phyloP scores from a whole-genome alignment of 1,139 yeast genomes.

The Meyerozyma elateridarum region DNA sequence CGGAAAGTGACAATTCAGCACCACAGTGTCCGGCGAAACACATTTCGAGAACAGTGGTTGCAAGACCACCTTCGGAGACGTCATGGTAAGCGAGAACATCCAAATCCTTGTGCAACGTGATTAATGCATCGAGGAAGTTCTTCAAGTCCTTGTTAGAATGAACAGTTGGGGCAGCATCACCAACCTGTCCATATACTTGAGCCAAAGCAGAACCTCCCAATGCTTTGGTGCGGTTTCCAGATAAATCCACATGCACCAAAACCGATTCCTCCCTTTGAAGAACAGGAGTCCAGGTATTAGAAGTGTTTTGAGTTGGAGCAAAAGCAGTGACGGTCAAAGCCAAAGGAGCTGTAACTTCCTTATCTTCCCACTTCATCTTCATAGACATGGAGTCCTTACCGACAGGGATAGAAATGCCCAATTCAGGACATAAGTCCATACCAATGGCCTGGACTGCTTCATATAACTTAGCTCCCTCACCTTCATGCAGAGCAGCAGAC shows the following conservation, averaged over 20 bases:
- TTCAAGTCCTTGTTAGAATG: constrained; percentile 62
- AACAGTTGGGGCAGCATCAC: constrained; percentile 79
- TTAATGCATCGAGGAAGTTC: constrained; percentile 63
- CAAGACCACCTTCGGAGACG: constrained; percentile 94
- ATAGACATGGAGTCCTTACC: constrained; percentile 99
- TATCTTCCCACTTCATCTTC: constrained; percentile 97
- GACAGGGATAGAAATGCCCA: constrained; percentile 91
- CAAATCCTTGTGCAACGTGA: constrained; percentile 62
- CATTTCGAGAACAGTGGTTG: constrained; percentile 87
- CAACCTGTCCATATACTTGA: constrained; percentile 87
- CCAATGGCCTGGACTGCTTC: constrained; percentile 98
- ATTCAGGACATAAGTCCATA: constrained; percentile 86
- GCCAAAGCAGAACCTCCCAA: constrained; percentile 95
- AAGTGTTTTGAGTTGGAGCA: constrained; percentile 78
- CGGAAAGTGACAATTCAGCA: constrained; percentile 37
- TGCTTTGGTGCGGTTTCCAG: constrained; percentile 47
- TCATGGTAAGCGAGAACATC: constrained; percentile 91
- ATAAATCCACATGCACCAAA: constrained; percentile 74
- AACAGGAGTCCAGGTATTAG: constrained; percentile 94
- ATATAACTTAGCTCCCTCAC: constrained; percentile 93
- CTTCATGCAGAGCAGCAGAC: constrained; percentile 94
- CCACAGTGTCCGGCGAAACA: constrained; percentile 96
- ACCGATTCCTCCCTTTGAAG: constrained; percentile 44
- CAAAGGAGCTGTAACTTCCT: constrained; percentile 91
- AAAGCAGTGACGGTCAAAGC: constrained; percentile 92